Conservation (phyloP, 2,329 filamentous ascomycete genomes). For the Reticulascus tulasneorum region DNA sequence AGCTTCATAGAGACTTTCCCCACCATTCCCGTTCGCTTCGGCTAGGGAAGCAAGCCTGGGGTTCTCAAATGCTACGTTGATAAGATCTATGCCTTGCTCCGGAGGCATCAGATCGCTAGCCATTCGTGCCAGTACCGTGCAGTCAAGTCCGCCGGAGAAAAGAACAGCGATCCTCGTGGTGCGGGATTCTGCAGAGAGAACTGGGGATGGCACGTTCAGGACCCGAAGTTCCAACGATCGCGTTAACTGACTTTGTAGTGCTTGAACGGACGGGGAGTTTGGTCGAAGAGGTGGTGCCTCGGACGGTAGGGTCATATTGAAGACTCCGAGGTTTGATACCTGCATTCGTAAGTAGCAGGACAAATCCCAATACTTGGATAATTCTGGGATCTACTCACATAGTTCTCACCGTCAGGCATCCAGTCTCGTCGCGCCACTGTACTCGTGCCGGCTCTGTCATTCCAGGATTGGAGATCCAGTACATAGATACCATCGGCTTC, state of each 20-base stretch:
- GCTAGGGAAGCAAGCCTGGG: slow-evolving; percentile 63
- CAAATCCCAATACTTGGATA: too few species aligned
- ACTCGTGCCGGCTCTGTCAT: too few species aligned
- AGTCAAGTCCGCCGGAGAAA: slow-evolving; percentile 94
- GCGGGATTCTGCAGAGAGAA: slow-evolving; percentile 21
- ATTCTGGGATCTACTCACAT: too few species aligned
- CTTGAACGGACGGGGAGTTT: slow-evolving; percentile 45
- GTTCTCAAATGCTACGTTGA: slow-evolving; percentile 98
- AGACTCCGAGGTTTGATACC: slow-evolving; percentile 51
- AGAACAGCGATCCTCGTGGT: slow-evolving; percentile 68
- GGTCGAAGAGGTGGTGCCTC: slow-evolving; percentile 18
- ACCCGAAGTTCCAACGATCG: slow-evolving; percentile 63
- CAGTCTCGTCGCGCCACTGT: too few species aligned
- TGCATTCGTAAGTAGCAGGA: slow-evolving; percentile 40
- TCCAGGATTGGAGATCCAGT: slow-evolving; percentile 45
- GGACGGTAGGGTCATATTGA: slow-evolving; percentile 44
- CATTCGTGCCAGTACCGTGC: slow-evolving; percentile 79
- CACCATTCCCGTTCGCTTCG: slow-evolving; percentile 17
- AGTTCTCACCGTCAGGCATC: too few species aligned
- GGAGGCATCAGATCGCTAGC: slow-evolving; percentile 70
- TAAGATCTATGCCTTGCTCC: slow-evolving; percentile 71
- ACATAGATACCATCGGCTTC: slow-evolving; percentile 79
- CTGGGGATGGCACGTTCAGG: slow-evolving; percentile 59
- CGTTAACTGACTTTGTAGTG: slow-evolving; percentile 51
- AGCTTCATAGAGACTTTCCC: slow-evolving; percentile 60